Percentiles rank a stretch among this genome's conserved stretches.
Evolutionary conservation across 1,284 basidiomycete genomes (phyloP).

Genomic region (Marasmius tenuissimus): DNA sequence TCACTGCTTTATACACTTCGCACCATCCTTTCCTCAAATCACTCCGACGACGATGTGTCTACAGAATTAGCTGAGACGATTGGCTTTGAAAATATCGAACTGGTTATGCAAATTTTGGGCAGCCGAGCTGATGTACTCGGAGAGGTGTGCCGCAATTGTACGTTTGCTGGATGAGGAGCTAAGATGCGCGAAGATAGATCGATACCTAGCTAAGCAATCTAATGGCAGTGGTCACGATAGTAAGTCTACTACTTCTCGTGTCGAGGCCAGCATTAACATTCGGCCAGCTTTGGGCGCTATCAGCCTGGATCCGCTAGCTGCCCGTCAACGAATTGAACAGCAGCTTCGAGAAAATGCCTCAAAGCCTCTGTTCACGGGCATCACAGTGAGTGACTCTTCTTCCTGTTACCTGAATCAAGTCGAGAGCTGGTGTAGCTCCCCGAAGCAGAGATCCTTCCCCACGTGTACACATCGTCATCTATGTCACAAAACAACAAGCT

Average conservation of each 20-base stretch:
- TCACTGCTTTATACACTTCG: conserved; percentile 29
- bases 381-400: conserved; percentile 43
- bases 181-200: conserved; percentile 4
- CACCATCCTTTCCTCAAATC: conserved; percentile 32
- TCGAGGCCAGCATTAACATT: neutral
- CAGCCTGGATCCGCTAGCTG: conserved; percentile 52
- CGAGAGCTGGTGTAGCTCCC: conserved; percentile 41
- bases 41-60: conserved; percentile 71
- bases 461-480: conserved; percentile 83
- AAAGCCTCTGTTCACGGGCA: conserved; percentile 66
- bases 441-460: conserved; percentile 72
- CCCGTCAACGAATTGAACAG: conserved; percentile 67
- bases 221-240: neutral
- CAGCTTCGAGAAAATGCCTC: conserved; percentile 63
- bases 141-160: conserved; percentile 34
- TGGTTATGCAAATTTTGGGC: conserved; percentile 57
- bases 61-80: conserved; percentile 79
- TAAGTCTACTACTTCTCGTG: neutral
- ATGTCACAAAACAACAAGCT: conserved; percentile 66
- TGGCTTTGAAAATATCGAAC: conserved; percentile 84
- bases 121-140: conserved; percentile 41
- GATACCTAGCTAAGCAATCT: neutral
- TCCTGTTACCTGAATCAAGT: conserved; percentile 16
- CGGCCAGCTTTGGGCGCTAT: conserved; percentile 14
- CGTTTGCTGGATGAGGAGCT: neutral